Conservation (phyloP, 1,139 yeast species). For the Arxiozyma slooffiae region DNA sequence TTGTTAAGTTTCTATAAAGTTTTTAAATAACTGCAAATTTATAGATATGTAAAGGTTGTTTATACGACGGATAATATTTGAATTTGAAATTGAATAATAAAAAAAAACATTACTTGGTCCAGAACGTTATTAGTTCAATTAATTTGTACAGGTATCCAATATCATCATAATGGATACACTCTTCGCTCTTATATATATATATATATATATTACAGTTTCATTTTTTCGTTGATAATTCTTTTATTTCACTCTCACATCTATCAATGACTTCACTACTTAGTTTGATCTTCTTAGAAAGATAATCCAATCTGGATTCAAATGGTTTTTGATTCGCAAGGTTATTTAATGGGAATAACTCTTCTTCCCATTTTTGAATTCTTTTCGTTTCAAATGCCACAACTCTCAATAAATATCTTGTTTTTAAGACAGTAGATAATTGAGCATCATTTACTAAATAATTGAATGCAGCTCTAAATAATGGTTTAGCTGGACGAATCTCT, state of each 20-base stretch:
- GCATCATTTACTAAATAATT: constrained; percentile 49
- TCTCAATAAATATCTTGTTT: constrained; percentile 47
- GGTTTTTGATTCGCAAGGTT: constrained; percentile 40
- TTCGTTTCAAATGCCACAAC: constrained; percentile 52
- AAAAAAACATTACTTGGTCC: neutral
- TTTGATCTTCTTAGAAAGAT: constrained; percentile 56
- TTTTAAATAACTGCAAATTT: too few species aligned
- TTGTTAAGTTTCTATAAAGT: too few species aligned
- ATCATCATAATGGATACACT: neutral
- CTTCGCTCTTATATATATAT: neutral
- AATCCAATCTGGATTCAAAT: constrained; percentile 53
- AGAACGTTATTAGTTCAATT: neutral
- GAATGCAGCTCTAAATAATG: constrained; percentile 77
- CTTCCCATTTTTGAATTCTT: constrained; percentile 57
- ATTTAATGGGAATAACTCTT: constrained; percentile 55
- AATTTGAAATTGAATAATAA: too few species aligned
- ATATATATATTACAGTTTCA: neutral
- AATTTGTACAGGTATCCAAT: too few species aligned
- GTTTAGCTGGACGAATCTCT: constrained; percentile 68
- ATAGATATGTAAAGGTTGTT: neutral
- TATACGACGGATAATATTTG: neutral
- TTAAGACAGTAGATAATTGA: constrained; percentile 51
- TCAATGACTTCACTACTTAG: constrained; percentile 43
- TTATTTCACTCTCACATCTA: constrained; percentile 35
- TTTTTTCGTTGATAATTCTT: constrained; percentile 19